These are phyloP conservation scores for Kernera saxatilis DNA, from an alignment of 345 rosid species.

Conservation along the genomic window DNA sequence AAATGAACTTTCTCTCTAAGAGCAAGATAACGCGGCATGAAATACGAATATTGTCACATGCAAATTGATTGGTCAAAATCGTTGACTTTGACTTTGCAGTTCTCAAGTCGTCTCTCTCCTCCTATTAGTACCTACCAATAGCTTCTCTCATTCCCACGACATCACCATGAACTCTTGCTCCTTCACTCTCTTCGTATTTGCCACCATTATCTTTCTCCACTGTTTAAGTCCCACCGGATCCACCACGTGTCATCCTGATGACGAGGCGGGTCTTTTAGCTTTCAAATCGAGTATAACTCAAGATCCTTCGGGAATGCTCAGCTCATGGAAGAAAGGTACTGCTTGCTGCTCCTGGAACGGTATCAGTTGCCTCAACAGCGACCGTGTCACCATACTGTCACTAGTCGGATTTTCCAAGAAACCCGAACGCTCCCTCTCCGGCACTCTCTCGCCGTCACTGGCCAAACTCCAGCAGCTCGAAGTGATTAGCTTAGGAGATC, in stretches of 20 bases:
- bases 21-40: not conserved
- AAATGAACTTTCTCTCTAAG: not conserved
- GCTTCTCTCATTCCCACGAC: not conserved
- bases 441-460: not conserved
- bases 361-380: not conserved
- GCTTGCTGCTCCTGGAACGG: not conserved
- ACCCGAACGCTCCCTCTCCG: not conserved
- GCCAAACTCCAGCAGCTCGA: not conserved
- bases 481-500: not conserved
- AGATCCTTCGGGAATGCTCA: slow-evolving; percentile 47
- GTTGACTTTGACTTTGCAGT: slow-evolving; percentile 9
- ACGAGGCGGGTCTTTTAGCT: slow-evolving; percentile 58
- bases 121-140: not conserved
- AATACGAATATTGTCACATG: not conserved
- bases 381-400: not conserved
- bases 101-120: too few relatives aligned
- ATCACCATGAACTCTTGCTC: not conserved
- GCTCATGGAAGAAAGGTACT: not conserved
- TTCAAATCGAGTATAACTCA: slow-evolving; percentile 67
- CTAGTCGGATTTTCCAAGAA: not conserved
- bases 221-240: slow-evolving; percentile 28
- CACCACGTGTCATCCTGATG: slow-evolving; percentile 54
- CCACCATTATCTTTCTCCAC: slow-evolving; percentile 4
- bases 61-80: slow-evolving; percentile 19
- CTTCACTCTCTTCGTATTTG: slow-evolving; percentile 6